Evolutionary conservation across 176 grass and related monocot genomes (phyloP).

Genomic region (Juncus inflexus): DNA sequence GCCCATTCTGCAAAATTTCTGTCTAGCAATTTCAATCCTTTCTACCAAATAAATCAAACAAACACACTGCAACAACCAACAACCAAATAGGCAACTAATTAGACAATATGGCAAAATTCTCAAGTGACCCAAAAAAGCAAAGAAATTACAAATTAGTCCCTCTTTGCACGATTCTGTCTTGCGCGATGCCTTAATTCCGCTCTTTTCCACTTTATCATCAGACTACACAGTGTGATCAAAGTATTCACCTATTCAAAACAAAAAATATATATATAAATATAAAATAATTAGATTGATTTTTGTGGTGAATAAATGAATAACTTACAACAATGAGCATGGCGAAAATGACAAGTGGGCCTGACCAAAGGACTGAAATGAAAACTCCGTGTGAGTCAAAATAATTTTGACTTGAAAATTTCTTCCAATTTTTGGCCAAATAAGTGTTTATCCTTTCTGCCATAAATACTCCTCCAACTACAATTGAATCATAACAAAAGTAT

Average conservation of each 20-base stretch:
- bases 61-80: slow-evolving; percentile 9
- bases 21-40: neutral
- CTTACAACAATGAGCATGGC: slow-evolving; percentile 74
- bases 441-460: slow-evolving; percentile 69
- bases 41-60: slow-evolving; percentile 4
- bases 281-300: too few relatives aligned
- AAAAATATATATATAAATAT: slow-evolving; percentile 1
- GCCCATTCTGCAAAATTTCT: slow-evolving; percentile 26
- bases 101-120: slow-evolving; percentile 14
- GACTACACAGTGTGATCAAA: slow-evolving; percentile 57
- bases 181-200: slow-evolving; percentile 69
- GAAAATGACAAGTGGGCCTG: slow-evolving; percentile 66
- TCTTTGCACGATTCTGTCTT: slow-evolving; percentile 44
- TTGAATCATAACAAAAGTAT: neutral
- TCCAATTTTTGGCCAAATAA: slow-evolving; percentile 68
- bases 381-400: slow-evolving; percentile 85
- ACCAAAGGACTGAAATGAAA: slow-evolving; percentile 89
- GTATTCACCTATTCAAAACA: slow-evolving; percentile 60
- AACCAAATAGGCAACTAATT: neutral
- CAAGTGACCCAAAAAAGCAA: neutral
- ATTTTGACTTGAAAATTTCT: slow-evolving; percentile 84
- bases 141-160: slow-evolving; percentile 49
- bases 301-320: slow-evolving; percentile 3
- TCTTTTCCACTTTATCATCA: slow-evolving; percentile 86
- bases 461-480: slow-evolving; percentile 84